Evolutionary conservation across 148 eudicot genomes (phyloP), one percentile per base, ranked within the genome.

Genomic region (Chenopodium suecicum): DNA sequence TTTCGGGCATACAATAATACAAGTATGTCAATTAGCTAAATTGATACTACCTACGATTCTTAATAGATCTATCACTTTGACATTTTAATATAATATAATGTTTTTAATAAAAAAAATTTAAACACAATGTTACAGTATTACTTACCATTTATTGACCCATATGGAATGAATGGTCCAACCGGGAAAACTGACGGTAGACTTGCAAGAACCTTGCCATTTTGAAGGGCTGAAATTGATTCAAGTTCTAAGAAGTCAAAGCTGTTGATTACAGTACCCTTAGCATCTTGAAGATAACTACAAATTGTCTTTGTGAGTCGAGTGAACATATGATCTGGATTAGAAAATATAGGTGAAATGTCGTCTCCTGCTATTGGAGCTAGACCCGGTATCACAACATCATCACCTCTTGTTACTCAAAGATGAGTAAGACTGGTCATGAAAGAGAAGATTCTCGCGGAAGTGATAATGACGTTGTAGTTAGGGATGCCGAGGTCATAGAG

Each of bases 361-460:
- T 83, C 78, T 70, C 74, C 68, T 1, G 65, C 79, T 9, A 85
- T 31, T 3, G 81, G 54, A 46, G 70, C 58, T 67, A 85, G 71
- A 71, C 86, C 86, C 16, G 85, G 83, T 31, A 83, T 72, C 71
- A 63, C n/a, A 25, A 84, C 79, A 23, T 48, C 32, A 4, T 79
- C 81, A 6, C 81, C 79, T 25, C 54, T 46, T 12, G 32, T 46
- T 11, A n/a, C 64, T 2, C 31, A 50, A 25, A 17, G 65, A 4
- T 1, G 2, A 47, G 86, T 85, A 34, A 86, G 85, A 48, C 77
- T 78, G 32, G 75, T 66, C 70, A 85, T 71, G 32, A 76, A 48
- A 4, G 85, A 81, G 50, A 78, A 81, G 73, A 84, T 83, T 12
- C 81, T 79, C 4, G 85, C 88, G 1, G 88, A 88, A 64, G 83